Evolutionary conservation across 2,329 filamentous ascomycete genomes (phyloP).

Genomic region (Chaetomiaceae sp.): DNA sequence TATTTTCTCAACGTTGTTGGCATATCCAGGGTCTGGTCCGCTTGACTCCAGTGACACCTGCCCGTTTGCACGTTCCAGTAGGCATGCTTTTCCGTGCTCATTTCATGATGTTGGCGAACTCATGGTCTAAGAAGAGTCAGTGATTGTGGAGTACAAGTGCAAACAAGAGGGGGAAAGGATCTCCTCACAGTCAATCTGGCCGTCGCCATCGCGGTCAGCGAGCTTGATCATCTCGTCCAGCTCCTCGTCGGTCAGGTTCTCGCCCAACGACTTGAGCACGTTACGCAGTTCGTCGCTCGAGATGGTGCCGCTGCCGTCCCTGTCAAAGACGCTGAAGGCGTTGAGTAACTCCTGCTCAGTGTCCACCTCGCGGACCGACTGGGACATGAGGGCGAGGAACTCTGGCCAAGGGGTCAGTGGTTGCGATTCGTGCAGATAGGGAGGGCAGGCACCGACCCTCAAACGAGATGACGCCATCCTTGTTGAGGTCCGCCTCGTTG

Average conservation of each 20-base stretch:
- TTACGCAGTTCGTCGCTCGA: conserved; percentile 55
- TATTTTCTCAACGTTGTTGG: background rate
- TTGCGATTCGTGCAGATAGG: background rate
- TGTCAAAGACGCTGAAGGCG: conserved; percentile 61
- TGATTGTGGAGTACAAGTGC: background rate
- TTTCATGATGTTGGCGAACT: conserved; percentile 26
- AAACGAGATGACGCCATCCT: conserved; percentile 60
- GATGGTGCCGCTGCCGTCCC: conserved; percentile 60
- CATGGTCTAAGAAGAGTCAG: conserved; percentile 14
- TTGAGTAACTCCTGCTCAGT: conserved; percentile 59
- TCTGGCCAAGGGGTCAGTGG: conserved; percentile 33
- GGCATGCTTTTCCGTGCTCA: too few relatives aligned
- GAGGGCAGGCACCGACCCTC: conserved; percentile 38
- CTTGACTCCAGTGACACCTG: too few relatives aligned
- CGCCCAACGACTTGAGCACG: conserved; percentile 59
- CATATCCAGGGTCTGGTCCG: too few relatives aligned
- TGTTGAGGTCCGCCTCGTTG: conserved; percentile 60
- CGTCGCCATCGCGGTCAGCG: conserved; percentile 59
- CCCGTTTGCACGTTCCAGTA: too few relatives aligned
- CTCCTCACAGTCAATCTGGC: conserved; percentile 58
- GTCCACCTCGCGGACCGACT: conserved; percentile 55
- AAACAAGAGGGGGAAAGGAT: background rate
- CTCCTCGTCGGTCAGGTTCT: conserved; percentile 58
- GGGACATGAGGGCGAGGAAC: conserved; percentile 61
- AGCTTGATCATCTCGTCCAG: conserved; percentile 61